Base-by-base conservation (phyloP, 305 asterid species). In the Fraxinus sp. region DNA sequence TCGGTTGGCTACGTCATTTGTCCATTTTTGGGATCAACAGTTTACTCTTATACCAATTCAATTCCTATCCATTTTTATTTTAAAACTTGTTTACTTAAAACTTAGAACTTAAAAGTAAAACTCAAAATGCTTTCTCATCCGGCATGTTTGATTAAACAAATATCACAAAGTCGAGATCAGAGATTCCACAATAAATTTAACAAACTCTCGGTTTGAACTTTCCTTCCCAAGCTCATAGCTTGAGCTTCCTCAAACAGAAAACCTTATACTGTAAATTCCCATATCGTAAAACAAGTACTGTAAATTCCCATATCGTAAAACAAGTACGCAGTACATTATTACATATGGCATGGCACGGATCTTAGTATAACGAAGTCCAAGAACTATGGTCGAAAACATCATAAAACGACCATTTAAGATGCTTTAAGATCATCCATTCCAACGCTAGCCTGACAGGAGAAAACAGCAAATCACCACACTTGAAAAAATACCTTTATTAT, bases 341-440 rank as follows among this genome's bases (percentile, higher is more conserved):
- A 22, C 71, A 22, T 22, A 7, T 62, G 32, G 13, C 32, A 22
- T 18, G 16, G 32, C 13, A 14, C 0, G 71, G 71, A 62, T 62
- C 71, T 59, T 20, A 18, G 71, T 59, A 59, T 59, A 7, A 59
- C 16, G 10, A 7, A 22, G 71, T 59, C 83, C 79, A 78, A 55
- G 77, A 55, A 83, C 83, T 36, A 37, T 37, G 7, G 43, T 37
- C 43, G 11, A 37, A 37, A 37, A 37, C 43, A 37, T 37, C 7
- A 37, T 7, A 37, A 37, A 37, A 37, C 43, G 11, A 37, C 14
- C 75, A 80, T 72, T 89, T 92, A 94, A 77, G 98, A 94, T 82
- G 98, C 98, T 89, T 94, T 94, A 22, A 96, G 95, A 76, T 85
- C 93, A 86, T 96, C 97, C 90, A 96, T 81, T 81, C 98, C 97